A percentile compares a stretch with the other conserved stretches of the same genome.
These are phyloP conservation scores for Podospora fimiseda DNA, from an alignment of 495 filamentous ascomycete genomes.

Conservation along the genomic window DNA sequence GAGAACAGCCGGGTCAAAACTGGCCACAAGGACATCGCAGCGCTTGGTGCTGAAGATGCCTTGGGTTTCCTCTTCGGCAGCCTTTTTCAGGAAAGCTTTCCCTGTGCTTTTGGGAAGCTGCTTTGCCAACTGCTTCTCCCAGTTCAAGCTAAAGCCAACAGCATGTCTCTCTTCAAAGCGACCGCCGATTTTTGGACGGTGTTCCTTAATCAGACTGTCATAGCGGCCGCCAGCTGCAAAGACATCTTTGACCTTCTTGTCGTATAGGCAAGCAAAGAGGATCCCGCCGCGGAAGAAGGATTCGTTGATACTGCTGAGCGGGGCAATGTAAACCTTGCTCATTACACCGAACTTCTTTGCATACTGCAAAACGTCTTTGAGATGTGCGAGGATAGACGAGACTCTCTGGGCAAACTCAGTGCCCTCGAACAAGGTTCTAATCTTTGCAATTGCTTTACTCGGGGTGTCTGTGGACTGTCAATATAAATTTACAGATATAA, in stretches of 20 bases:
- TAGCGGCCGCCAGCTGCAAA: slow-evolving; percentile 94
- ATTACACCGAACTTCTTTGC: slow-evolving; percentile 65
- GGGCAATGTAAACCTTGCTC: slow-evolving; percentile 76
- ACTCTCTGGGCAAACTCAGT: slow-evolving; percentile 59
- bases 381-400: slow-evolving; percentile 67
- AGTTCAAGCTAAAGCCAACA: slow-evolving; percentile 88
- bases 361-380: slow-evolving; percentile 69
- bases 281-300: slow-evolving; percentile 85
- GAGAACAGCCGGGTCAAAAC: slow-evolving; percentile 71
- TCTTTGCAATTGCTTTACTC: slow-evolving; percentile 62
- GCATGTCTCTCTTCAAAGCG: slow-evolving; percentile 56
- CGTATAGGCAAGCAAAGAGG: slow-evolving; percentile 86
- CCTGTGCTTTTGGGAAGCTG: slow-evolving; percentile 53
- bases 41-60: slow-evolving; percentile 57
- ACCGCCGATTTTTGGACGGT: slow-evolving; percentile 52
- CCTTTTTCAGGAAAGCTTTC: slow-evolving; percentile 63
- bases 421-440: slow-evolving; percentile 69
- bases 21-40: slow-evolving; percentile 87
- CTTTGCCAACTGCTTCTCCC: slow-evolving; percentile 69
- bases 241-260: slow-evolving; percentile 73
- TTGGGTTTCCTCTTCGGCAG: slow-evolving; percentile 44
- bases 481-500: not conserved
- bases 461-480: slow-evolving; percentile 49
- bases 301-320: slow-evolving; percentile 84
- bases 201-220: slow-evolving; percentile 72